Evolutionary conservation across 495 filamentous ascomycete genomes (phyloP), one percentile per base, ranked within the genome.

Genomic region (Annulohypoxylon nitens): DNA sequence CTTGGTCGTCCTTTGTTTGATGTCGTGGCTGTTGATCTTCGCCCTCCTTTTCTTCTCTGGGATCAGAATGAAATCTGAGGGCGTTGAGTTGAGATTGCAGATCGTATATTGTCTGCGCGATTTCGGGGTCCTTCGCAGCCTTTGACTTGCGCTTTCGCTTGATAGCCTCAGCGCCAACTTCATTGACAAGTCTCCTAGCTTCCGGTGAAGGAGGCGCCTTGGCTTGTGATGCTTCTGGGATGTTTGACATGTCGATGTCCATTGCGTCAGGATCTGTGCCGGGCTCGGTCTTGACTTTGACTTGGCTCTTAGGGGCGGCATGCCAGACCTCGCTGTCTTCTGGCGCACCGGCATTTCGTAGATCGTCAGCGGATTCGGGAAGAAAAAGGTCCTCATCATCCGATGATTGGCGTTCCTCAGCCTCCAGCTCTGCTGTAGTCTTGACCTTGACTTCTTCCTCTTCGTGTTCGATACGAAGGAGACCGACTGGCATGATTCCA

Each of bases 381-480:
- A 86, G 79, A 58, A 84, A 86, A 11, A 86, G 69, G 20, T 79
- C 75, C 1, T 87, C 82, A 20, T 84, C 83, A n/a, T 83, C 83
- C 3, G 80, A 79, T 30, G 74, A 77, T 41, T 65, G 61, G 3
- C 77, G 76, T 14, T 81, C 83, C 20, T 77, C 78, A 0, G 83
- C 80, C 51, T 85, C 84, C 5, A 86, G 79, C 23, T 86, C 86
- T 50, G 84, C 85, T 20, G 87, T 83, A 0, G 85, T 87, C 48
- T 88, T 86, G 66, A 89, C 81, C 30, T 84, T 81, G 2, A 86
- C 71, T 20, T 80, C 79, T 18, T 85, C 82, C 1, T 88, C 86
- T 68, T 86, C 83, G 73, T 90, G 88, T 68, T 85, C 82, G 18
- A 83, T 78, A 34, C 90, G 80, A 37, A 80, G 64, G 50, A 91